Evolutionary conservation across 805 yeast species (phyloP).

Genomic region (Ogataea nitratoaversa): DNA sequence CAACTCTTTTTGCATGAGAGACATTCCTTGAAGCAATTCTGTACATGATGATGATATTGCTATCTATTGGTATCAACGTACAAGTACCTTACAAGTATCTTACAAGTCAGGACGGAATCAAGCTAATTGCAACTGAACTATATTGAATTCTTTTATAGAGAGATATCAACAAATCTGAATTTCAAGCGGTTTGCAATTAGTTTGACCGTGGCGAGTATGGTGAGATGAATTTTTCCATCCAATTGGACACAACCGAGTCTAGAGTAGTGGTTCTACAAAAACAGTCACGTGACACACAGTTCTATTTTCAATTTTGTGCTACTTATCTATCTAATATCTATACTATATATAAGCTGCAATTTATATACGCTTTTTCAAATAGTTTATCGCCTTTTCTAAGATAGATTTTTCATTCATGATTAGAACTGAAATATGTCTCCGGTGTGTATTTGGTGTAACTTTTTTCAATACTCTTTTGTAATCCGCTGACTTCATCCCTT

Average conservation of each 20-base stretch:
- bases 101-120: too few relatives aligned
- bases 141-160: too few relatives aligned
- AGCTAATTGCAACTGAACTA: too few relatives aligned
- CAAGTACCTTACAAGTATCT: too few relatives aligned
- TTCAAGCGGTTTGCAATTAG: too few relatives aligned
- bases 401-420: conserved; percentile 14
- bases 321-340: too few relatives aligned
- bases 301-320: neutral
- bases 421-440: conserved; percentile 1
- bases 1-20: conserved; percentile 9
- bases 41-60: conserved; percentile 6
- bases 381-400: conserved; percentile 13
- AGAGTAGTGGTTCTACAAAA: neutral
- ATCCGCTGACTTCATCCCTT: conserved; percentile 8
- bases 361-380: conserved; percentile 4
- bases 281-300: neutral
- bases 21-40: conserved; percentile 10
- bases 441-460: neutral
- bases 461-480: conserved; percentile 15
- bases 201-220: neutral
- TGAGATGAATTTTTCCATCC: neutral
- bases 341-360: too few relatives aligned
- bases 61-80: too few relatives aligned
- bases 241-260: neutral
- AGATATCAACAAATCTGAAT: too few relatives aligned